Evolutionary conservation across 75 land plant species (phyloP).

Genomic region (Ceratopteris richardii): DNA sequence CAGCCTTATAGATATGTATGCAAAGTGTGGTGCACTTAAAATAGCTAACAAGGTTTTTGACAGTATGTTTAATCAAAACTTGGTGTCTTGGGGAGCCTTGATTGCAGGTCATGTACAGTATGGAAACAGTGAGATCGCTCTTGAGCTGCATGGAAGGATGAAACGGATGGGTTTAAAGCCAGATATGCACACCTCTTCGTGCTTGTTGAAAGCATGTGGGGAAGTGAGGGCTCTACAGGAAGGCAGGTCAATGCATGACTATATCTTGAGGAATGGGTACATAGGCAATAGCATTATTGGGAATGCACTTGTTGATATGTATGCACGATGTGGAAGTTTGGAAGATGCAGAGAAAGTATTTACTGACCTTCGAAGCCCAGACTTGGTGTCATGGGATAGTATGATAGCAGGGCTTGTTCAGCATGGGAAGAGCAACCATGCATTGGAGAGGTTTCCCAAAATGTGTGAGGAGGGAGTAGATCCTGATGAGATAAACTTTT

Average conservation of each 20-base stretch:
- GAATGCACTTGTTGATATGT: constrained; percentile 16
- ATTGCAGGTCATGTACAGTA: constrained; percentile 8
- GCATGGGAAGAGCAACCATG: constrained; percentile 9
- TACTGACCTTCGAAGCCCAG: neutral
- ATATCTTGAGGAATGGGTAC: constrained; percentile 1
- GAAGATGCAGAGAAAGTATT: constrained; percentile 16
- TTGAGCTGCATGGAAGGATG: constrained; percentile 8
- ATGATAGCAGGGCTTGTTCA: constrained; percentile 20
- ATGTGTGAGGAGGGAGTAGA: constrained; percentile 7
- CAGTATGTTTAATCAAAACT: neutral
- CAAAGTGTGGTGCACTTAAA: constrained; percentile 10
- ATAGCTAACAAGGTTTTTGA: constrained; percentile 14
- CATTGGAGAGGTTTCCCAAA: constrained; percentile 14
- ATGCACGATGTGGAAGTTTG: constrained; percentile 12
- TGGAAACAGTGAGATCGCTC: constrained; percentile 7
- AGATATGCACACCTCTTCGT: constrained; percentile 2
- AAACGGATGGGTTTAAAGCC: neutral
- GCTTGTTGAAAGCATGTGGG: constrained; percentile 17
- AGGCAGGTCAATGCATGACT: constrained; percentile 15
- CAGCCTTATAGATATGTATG: constrained; percentile 22
- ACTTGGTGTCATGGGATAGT: constrained; percentile 17
- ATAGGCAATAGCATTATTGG: constrained; percentile 1
- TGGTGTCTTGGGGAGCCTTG: constrained; percentile 12
- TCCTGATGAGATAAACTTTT: constrained; percentile 10
- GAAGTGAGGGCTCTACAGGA: neutral